Evolutionary conservation across 2,329 filamentous ascomycete species (phyloP), one percentile per base, ranked within the genome.

Genomic region (Taxawa tesnikishii): DNA sequence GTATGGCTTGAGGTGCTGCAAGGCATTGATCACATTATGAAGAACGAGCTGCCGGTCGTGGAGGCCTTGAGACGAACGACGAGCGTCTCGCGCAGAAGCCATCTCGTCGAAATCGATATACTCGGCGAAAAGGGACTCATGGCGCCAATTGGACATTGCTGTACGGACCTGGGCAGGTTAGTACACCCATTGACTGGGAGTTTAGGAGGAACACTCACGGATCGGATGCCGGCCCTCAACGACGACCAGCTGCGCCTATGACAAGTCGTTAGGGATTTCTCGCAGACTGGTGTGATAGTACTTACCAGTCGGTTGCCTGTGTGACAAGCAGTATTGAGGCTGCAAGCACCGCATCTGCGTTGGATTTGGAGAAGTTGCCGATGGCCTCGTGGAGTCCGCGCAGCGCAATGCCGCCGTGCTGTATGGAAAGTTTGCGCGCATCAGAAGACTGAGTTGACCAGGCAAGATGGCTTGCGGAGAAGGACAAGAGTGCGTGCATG

Each of bases 221-320:
- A 87, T 34, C 82, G 84, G 38, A 87, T 87, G 38, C 87, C 88
- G 50, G 88, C 82, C 67, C 94, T 90, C 38, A 94, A 65, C 43
- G 87, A 87, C 41, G 80, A 84, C 88, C 88, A 96, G 58, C 79
- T 82, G 55, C 79, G 79, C 82, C 85, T 93, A 53, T 47, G 25
- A 50, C 3, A 7, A 9, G 11, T 11, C 18, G 34, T 48, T 26
- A 48, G 44, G 24, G 15, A 13, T 15, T 24, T 21, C 15, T 6
- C 19, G 9, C 6, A 11, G 4, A 12, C 17, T 8, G 12, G 13
- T 10, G 5, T 9, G 15, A n/a, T 18, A 3, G 11, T 23, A 63
- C 78, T 67, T 70, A 92, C 88, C 87, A 96, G 63, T 96, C 88
- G 38, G 79, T 90, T 34, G 84, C 83, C 62, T 96, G 88, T 87